Percentiles rank a stretch among this genome's conserved stretches.
These are phyloP conservation scores for Pseudogymnoascus sp. DNA, from an alignment of 2,329 filamentous ascomycete genomes.

Conservation along the genomic window DNA sequence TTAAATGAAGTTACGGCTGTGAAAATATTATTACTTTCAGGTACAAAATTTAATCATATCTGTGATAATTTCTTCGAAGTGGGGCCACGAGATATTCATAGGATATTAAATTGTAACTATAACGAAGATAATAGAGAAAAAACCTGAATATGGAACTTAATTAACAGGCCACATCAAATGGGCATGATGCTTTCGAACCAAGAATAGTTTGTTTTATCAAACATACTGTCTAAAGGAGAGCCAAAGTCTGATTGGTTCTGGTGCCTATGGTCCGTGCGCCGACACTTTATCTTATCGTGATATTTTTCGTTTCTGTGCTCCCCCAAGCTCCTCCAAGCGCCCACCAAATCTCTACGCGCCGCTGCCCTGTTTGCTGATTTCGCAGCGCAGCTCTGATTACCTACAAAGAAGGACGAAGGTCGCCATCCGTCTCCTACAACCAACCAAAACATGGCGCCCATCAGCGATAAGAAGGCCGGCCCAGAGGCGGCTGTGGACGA, in stretches of 20 bases:
- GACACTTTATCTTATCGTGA: constrained; percentile 5
- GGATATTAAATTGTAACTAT: not conserved
- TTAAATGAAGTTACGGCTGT: not conserved
- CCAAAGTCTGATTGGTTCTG: constrained; percentile 1
- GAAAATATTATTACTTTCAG: not conserved
- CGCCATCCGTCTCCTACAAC: not conserved
- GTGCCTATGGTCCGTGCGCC: not conserved
- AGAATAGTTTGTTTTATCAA: not conserved
- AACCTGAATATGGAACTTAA: not conserved
- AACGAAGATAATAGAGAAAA: not conserved
- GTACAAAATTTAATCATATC: not conserved
- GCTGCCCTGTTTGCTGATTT: not conserved
- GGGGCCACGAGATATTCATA: not conserved
- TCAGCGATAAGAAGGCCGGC: not conserved
- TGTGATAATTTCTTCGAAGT: not conserved
- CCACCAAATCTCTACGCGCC: not conserved
- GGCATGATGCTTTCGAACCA: not conserved
- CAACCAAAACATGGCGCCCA: not conserved
- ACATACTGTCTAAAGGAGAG: not conserved
- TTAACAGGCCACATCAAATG: not conserved
- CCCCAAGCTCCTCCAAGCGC: not conserved
- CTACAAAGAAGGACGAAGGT: not conserved
- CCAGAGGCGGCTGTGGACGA: not conserved
- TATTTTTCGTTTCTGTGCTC: constrained; percentile 5
- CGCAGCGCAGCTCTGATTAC: not conserved